These are phyloP conservation scores for Canariomyces notabilis DNA, from an alignment of 2,329 filamentous ascomycete species.

Conservation along the genomic window DNA sequence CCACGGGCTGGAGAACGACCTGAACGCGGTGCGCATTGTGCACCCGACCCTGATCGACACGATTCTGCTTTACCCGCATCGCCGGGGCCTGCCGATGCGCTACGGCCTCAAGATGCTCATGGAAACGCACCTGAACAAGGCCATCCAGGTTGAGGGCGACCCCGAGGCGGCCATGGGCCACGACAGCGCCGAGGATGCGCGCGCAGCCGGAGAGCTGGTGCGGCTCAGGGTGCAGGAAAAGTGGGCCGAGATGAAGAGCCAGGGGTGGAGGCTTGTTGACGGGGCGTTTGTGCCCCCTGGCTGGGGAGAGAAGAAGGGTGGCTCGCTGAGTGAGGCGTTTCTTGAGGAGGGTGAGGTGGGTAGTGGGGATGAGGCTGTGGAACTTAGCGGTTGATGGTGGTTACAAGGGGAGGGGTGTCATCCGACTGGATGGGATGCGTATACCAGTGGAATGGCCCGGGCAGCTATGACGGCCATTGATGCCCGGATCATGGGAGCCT, in stretches of 20 bases:
- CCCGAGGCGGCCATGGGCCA: constrained; percentile 60
- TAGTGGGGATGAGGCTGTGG: neutral
- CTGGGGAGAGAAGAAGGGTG: constrained; percentile 12
- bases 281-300: constrained; percentile 40
- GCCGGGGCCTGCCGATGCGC: constrained; percentile 68
- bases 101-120: constrained; percentile 73
- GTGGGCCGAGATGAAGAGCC: constrained; percentile 61
- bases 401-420: neutral
- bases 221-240: constrained; percentile 62
- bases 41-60: constrained; percentile 86
- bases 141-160: constrained; percentile 67
- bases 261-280: constrained; percentile 61
- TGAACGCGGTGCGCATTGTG: constrained; percentile 78
- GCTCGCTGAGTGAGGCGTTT: constrained; percentile 35
- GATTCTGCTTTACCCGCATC: constrained; percentile 76
- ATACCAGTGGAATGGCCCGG: too few relatives aligned
- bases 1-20: constrained; percentile 91
- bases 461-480: too few relatives aligned
- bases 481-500: neutral
- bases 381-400: neutral
- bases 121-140: constrained; percentile 61
- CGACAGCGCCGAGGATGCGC: constrained; percentile 87
- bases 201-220: constrained; percentile 82
- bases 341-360: constrained; percentile 27
- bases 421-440: neutral